These are phyloP conservation scores for Claviceps spartinae DNA, from an alignment of 2,329 filamentous ascomycete species.

Conservation along the genomic window DNA sequence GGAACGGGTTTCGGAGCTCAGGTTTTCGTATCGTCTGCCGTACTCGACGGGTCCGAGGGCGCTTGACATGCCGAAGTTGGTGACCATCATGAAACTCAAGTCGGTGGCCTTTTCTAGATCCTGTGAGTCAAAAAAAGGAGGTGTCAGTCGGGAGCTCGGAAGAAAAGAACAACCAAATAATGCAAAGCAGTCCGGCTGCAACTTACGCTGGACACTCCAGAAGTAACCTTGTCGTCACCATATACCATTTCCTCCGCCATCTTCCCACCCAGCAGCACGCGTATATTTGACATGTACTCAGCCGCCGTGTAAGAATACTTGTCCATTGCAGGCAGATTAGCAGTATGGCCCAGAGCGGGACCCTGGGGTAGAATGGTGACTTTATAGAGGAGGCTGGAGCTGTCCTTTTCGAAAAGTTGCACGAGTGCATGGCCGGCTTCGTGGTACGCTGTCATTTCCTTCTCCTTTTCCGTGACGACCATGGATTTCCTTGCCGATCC, in stretches of 20 bases:
- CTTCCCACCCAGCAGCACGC: slow-evolving; percentile 72
- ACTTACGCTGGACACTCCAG: slow-evolving; percentile 66
- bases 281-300: slow-evolving; percentile 70
- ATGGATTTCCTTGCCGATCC: slow-evolving; percentile 83
- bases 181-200: background rate
- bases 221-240: slow-evolving; percentile 81
- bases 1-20: slow-evolving; percentile 77
- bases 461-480: slow-evolving; percentile 85
- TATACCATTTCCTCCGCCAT: slow-evolving; percentile 86
- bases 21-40: slow-evolving; percentile 59
- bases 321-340: slow-evolving; percentile 80
- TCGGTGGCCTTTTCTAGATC: slow-evolving; percentile 75
- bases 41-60: slow-evolving; percentile 85
- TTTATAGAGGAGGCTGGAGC: slow-evolving; percentile 76
- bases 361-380: slow-evolving; percentile 93
- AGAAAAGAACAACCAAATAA: background rate
- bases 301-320: slow-evolving; percentile 79
- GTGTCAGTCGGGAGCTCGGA: slow-evolving; percentile 13
- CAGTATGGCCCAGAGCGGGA: slow-evolving; percentile 72
- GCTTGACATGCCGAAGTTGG: slow-evolving; percentile 77
- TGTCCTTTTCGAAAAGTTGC: slow-evolving; percentile 61
- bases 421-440: slow-evolving; percentile 93
- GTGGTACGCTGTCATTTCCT: slow-evolving; percentile 88
- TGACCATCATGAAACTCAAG: slow-evolving; percentile 78
- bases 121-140: slow-evolving; percentile 25